Percentiles rank a stretch among this genome's conserved stretches.
Conservation (phyloP, 495 filamentous ascomycete genomes). For the Chaetomidium leptoderma region DNA sequence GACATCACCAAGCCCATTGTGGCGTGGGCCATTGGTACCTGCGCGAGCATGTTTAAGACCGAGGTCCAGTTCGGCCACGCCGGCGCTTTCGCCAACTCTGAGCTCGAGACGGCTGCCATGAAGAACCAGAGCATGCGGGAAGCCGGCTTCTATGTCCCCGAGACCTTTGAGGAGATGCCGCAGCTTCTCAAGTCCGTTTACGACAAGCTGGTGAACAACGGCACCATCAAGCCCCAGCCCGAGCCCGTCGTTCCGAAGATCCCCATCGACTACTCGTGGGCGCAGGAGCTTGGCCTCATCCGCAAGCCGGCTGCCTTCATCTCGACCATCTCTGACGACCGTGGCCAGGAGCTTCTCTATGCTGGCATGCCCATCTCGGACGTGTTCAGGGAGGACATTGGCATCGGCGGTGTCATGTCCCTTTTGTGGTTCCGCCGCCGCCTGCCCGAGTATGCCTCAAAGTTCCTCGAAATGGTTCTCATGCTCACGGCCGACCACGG, state of each 20-base stretch:
- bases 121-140: slow-evolving; percentile 98
- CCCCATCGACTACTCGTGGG: slow-evolving; percentile 99
- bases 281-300: slow-evolving; percentile 97
- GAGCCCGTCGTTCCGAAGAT: slow-evolving; percentile 98
- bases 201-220: slow-evolving; percentile 74
- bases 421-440: slow-evolving; percentile 99
- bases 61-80: slow-evolving; percentile 99
- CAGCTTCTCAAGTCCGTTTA: slow-evolving; percentile 70
- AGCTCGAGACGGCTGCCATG: slow-evolving; percentile 90
- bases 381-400: slow-evolving; percentile 98
- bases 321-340: slow-evolving; percentile 98
- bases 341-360: slow-evolving; percentile 98
- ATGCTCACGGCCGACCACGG: slow-evolving; percentile 99
- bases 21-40: slow-evolving; percentile 98
- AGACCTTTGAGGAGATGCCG: slow-evolving; percentile 96
- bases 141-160: slow-evolving; percentile 84
- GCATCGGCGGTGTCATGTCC: slow-evolving; percentile 99
- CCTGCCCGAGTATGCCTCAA: slow-evolving; percentile 91
- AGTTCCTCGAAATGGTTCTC: slow-evolving; percentile 99
- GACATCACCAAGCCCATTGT: slow-evolving; percentile 96
- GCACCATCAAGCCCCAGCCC: slow-evolving; percentile 74
- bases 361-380: slow-evolving; percentile 99
- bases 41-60: slow-evolving; percentile 99
- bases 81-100: slow-evolving; percentile 96
- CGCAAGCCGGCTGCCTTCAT: slow-evolving; percentile 99